phyloP scores from a whole-genome alignment of 73 alveolate genomes.

The Paraurostyla sp. region DNA sequence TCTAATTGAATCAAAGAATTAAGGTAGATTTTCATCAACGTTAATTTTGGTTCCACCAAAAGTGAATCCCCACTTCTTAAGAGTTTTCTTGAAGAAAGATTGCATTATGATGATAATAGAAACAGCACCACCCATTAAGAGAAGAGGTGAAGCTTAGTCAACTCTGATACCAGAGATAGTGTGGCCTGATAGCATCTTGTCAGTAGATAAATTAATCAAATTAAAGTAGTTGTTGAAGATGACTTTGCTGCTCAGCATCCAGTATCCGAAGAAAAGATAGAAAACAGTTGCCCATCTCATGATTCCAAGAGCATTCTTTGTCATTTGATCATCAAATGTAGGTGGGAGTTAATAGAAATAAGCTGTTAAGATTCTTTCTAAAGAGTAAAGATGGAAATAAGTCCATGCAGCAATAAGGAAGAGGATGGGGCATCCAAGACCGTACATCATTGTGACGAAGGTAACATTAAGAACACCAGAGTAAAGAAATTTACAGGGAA shows the following conservation, averaged over 20 bases:
- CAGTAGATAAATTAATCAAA: background rate
- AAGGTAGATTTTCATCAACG: constrained; percentile 56
- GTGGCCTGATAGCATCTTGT: constrained; percentile 37
- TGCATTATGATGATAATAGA: background rate
- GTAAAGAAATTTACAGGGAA: no score
- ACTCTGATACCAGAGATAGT: background rate
- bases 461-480: constrained; percentile 69
- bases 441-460: constrained; percentile 78
- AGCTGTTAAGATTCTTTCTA: constrained; percentile 69
- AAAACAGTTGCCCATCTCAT: constrained; percentile 62
- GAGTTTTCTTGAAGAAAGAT: background rate
- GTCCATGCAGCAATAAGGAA: constrained; percentile 70
- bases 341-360: constrained; percentile 79
- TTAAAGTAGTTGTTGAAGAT: constrained; percentile 52
- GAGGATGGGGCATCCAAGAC: constrained; percentile 74
- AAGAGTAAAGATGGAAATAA: constrained; percentile 58
- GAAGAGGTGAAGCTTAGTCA: constrained; percentile 44
- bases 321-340: constrained; percentile 72
- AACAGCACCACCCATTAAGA: background rate
- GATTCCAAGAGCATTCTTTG: constrained; percentile 56
- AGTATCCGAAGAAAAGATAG: constrained; percentile 62
- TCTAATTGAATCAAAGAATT: constrained; percentile 38
- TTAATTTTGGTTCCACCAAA: constrained; percentile 8
- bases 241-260: constrained; percentile 64
- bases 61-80: constrained; percentile 50